These are phyloP conservation scores for Chaetomium strumarium DNA, from an alignment of 2,329 filamentous ascomycete species.

Conservation along the genomic window DNA sequence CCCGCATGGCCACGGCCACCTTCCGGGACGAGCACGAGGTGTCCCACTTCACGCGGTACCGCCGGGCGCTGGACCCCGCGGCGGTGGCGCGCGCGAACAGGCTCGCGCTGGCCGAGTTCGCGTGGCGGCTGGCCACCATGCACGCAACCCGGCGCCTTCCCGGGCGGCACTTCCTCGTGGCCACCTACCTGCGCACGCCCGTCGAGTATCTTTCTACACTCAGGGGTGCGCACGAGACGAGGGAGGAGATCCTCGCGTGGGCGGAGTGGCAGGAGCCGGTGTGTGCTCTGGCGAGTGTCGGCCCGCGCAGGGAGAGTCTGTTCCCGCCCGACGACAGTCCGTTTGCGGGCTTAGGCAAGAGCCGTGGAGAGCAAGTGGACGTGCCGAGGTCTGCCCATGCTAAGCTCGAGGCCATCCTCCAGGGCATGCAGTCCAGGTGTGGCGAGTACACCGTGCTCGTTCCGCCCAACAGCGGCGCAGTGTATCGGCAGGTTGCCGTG, in stretches of 20 bases:
- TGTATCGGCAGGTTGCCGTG: neutral
- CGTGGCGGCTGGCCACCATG: neutral
- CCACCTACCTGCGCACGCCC: neutral
- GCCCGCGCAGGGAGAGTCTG: neutral
- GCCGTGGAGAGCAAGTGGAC: no score
- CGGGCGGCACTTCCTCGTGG: slow-evolving; percentile 5
- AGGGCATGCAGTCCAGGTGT: neutral
- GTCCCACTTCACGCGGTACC: neutral
- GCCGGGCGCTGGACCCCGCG: neutral
- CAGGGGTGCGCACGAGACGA: neutral
- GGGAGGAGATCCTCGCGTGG: slow-evolving; percentile 9
- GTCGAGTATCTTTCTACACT: neutral
- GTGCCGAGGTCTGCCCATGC: neutral
- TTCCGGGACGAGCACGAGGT: slow-evolving; percentile 6
- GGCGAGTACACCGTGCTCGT: neutral
- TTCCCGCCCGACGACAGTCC: neutral
- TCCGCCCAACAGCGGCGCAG: neutral
- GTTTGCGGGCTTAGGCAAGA: neutral
- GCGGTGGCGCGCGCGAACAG: neutral
- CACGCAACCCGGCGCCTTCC: neutral
- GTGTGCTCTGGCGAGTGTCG: neutral
- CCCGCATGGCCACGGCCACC: slow-evolving; percentile 6
- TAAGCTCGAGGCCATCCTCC: neutral
- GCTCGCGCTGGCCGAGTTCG: neutral
- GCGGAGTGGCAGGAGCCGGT: slow-evolving; percentile 8